Base-by-base conservation (phyloP, 2,329 filamentous ascomycete genomes). In the Trichoderma afroharzianum region DNA sequence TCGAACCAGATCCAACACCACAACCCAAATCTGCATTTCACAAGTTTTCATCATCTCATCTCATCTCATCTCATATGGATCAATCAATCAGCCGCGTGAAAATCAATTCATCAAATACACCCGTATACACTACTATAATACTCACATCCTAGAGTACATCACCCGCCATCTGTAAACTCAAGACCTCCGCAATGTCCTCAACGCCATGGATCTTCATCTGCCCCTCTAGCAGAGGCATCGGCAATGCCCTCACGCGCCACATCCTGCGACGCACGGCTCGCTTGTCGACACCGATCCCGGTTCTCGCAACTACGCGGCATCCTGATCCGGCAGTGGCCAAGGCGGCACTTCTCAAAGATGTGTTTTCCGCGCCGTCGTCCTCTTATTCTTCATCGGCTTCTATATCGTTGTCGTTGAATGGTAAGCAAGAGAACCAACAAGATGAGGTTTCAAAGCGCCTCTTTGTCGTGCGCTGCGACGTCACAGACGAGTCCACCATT, bases 401-500 rank as follows among this genome's bases (percentile, higher is more conserved):
- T 9, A 11, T 36, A 33, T 68, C 64, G 2, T 28, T 53, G 4
- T 24, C 33, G 18, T 36, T 47, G 14, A n/a, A 18, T 7, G 28
- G 43, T n/a, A n/a, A 18, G 36, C 39, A 39, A 2, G 12, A 61
- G 24, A 30, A 33, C 15, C 50, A 63, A 21, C 30, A 32, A 7
- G 71, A 72, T 47, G 72, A 73, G 68, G 64, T 78, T 33, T 75
- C 78, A 6, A 74, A 77, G 14, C 80, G 84, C 2, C 80, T 86
- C 12, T 79, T 81, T 73, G 73, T 86, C 26, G 76, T 83, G 15
- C 76, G 74, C 18, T 76, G 83, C 57, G 85, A 87, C 79, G 85
- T 87, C 36, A 83, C 82, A 3, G 88, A 92, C 76, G 92, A 95
- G 80, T 73, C 82, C 32, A 88, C 88, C 43, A 87, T 96, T 50